A percentile compares a stretch with the other conserved stretches of the same genome.
Evolutionary conservation across 306 rosid species (phyloP).

Genomic region (Hylodesmum podocarpum): DNA sequence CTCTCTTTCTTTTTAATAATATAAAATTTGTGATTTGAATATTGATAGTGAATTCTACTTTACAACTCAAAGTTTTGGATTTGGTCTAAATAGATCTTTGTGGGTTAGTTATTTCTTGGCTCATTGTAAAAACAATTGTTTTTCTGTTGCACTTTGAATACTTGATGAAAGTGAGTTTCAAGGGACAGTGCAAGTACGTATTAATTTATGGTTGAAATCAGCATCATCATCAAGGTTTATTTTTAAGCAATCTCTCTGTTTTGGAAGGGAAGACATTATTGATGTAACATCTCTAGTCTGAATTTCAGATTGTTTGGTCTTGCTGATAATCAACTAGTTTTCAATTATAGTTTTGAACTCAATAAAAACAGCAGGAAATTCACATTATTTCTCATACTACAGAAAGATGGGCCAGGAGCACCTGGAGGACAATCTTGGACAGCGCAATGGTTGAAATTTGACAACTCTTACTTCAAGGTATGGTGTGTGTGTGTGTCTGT

Average conservation of each 20-base stretch:
- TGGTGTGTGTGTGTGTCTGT: too few relatives aligned
- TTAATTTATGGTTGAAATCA: constrained; percentile 1
- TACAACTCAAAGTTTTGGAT: background rate
- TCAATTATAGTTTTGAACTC: background rate
- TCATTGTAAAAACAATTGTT: background rate
- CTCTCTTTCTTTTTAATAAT: background rate
- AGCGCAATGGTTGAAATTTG: constrained; percentile 89
- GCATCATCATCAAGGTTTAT: background rate
- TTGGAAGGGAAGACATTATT: background rate
- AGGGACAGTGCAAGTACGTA: constrained; percentile 11
- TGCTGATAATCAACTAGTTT: constrained; percentile 9
- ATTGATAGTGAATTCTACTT: background rate
- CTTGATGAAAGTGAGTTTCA: background rate
- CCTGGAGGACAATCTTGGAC: constrained; percentile 99
- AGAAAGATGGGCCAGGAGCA: constrained; percentile 98
- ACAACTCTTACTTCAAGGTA: constrained; percentile 97
- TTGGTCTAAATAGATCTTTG: background rate
- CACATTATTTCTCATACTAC: constrained; percentile 33
- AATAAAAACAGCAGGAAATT: constrained; percentile 21
- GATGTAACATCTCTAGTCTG: background rate
- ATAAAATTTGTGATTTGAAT: background rate
- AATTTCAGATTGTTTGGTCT: constrained; percentile 6
- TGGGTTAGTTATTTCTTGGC: background rate
- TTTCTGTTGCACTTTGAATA: background rate
- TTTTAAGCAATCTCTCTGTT: background rate